phyloP scores from a whole-genome alignment of 345 rosid genomes.

The Theobroma cacao region DNA sequence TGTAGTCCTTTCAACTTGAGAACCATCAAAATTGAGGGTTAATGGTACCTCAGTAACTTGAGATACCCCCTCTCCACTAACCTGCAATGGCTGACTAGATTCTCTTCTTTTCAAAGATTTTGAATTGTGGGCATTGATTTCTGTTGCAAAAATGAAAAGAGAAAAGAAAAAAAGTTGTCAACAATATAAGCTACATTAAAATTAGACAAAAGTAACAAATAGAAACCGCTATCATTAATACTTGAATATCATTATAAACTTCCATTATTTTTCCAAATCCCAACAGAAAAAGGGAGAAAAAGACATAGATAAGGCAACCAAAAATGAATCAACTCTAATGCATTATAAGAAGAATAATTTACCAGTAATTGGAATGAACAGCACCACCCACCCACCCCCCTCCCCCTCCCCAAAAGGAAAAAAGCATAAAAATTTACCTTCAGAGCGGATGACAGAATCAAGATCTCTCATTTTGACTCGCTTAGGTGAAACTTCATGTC shows the following conservation, averaged over 20 bases:
- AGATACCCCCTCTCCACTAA: conserved; percentile 33
- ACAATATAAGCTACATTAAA: background rate
- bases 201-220: background rate
- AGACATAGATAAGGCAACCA: background rate
- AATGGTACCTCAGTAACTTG: conserved; percentile 35
- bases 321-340: background rate
- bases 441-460: conserved; percentile 20
- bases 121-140: conserved; percentile 21
- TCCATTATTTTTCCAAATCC: background rate
- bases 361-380: background rate
- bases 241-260: background rate
- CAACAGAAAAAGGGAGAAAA: background rate
- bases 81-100: conserved; percentile 15
- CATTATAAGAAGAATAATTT: background rate
- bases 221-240: background rate
- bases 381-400: no score
- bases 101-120: conserved; percentile 24
- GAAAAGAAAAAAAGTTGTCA: background rate
- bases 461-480: conserved; percentile 34
- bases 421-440: conserved; percentile 23
- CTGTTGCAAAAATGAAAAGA: conserved; percentile 12
- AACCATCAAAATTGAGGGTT: conserved; percentile 23
- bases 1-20: conserved; percentile 22
- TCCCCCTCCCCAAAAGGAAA: background rate
- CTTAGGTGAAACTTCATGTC: conserved; percentile 24